These are phyloP conservation scores for Atkinsonella texensis DNA, from an alignment of 2,329 filamentous ascomycete species.

Conservation along the genomic window DNA sequence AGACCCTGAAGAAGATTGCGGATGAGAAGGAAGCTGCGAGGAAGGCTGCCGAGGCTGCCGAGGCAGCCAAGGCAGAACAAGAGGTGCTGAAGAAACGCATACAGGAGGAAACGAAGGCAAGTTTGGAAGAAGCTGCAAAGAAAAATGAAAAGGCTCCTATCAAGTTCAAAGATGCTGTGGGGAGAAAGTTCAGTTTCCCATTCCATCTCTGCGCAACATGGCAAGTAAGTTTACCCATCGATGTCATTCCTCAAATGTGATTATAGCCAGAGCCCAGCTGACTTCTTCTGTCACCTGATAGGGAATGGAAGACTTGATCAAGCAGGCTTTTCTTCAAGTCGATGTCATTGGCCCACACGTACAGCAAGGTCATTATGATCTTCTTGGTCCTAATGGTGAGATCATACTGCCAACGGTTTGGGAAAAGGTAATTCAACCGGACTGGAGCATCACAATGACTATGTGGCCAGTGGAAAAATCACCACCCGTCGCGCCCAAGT, in stretches of 20 bases:
- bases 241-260: background rate
- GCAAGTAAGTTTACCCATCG: slow-evolving; percentile 45
- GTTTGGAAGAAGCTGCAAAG: slow-evolving; percentile 34
- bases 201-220: slow-evolving; percentile 77
- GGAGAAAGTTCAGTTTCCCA: slow-evolving; percentile 85
- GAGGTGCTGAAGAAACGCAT: slow-evolving; percentile 50
- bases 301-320: slow-evolving; percentile 81
- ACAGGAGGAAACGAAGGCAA: slow-evolving; percentile 42
- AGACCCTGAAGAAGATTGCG: slow-evolving; percentile 26
- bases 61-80: slow-evolving; percentile 38
- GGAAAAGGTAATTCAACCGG: slow-evolving; percentile 71
- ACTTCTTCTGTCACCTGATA: slow-evolving; percentile 21
- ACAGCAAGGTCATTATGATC: slow-evolving; percentile 66
- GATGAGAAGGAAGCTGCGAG: slow-evolving; percentile 29
- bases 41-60: slow-evolving; percentile 28
- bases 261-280: slow-evolving; percentile 1
- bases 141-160: slow-evolving; percentile 60
- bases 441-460: slow-evolving; percentile 42
- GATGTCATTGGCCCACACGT: slow-evolving; percentile 67
- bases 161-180: slow-evolving; percentile 83
- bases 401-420: slow-evolving; percentile 70
- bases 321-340: slow-evolving; percentile 71
- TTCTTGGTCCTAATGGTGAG: slow-evolving; percentile 67
- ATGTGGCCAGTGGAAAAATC: slow-evolving; percentile 46
- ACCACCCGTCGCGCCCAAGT: background rate